These are phyloP conservation scores for Aspergillus ochraceoroseus DNA, from an alignment of 2,329 filamentous ascomycete species.

Conservation along the genomic window DNA sequence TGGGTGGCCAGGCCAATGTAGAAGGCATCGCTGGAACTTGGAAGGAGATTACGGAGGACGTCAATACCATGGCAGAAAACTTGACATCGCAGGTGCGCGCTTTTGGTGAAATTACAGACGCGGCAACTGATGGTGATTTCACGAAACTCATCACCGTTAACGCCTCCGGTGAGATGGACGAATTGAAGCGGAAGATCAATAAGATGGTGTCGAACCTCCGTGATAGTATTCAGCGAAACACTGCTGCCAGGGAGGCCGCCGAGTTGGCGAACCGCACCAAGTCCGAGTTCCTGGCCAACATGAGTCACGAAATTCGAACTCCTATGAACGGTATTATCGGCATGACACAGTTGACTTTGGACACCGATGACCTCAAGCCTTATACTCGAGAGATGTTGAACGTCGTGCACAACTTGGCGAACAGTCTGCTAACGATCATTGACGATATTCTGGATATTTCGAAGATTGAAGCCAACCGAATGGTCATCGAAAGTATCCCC, in stretches of 20 bases:
- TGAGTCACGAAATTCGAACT: conserved; percentile 97
- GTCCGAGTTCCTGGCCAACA: conserved; percentile 96
- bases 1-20: conserved; percentile 95
- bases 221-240: conserved; percentile 95
- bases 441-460: conserved; percentile 69
- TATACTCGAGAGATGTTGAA: conserved; percentile 98
- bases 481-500: conserved; percentile 97
- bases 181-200: conserved; percentile 98
- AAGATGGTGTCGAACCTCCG: conserved; percentile 96
- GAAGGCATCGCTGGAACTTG: conserved; percentile 88
- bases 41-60: conserved; percentile 97
- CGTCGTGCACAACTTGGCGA: conserved; percentile 93
- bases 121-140: conserved; percentile 94
- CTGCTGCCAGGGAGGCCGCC: conserved; percentile 88
- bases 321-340: conserved; percentile 98
- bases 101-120: conserved; percentile 97
- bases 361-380: conserved; percentile 88
- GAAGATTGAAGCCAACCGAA: conserved; percentile 86
- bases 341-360: conserved; percentile 94
- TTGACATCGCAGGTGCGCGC: conserved; percentile 94
- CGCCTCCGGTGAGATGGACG: conserved; percentile 97
- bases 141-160: conserved; percentile 95
- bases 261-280: conserved; percentile 98
- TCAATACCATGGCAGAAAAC: conserved; percentile 86
- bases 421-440: conserved; percentile 94